phyloP scores from a whole-genome alignment of 2,329 filamentous ascomycete genomes.

The Fonsecaea monophora region DNA sequence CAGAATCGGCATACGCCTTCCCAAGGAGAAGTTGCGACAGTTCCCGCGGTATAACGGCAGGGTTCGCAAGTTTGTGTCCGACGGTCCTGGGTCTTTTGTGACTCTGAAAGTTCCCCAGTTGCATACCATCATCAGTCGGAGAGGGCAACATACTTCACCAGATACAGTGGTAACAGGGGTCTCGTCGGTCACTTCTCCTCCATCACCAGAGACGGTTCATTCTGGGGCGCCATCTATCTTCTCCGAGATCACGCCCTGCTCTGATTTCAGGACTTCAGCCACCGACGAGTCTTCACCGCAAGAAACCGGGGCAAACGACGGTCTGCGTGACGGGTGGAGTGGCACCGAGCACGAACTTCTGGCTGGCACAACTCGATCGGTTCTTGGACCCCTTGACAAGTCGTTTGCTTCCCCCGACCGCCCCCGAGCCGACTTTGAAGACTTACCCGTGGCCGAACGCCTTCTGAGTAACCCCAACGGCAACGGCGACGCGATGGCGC shows the following conservation, averaged over 20 bases:
- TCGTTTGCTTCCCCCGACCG: background rate
- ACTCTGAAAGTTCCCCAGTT: constrained; percentile 15
- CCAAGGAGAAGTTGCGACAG: constrained; percentile 4
- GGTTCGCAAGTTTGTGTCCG: background rate
- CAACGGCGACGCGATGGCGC: constrained; percentile 29
- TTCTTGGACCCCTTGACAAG: background rate
- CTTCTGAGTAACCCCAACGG: background rate
- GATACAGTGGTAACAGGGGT: background rate
- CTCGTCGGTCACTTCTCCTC: background rate
- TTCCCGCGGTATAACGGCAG: constrained; percentile 14
- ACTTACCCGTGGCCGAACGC: background rate
- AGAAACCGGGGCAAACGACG: background rate
- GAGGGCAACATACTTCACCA: background rate
- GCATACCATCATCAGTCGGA: background rate
- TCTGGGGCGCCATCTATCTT: constrained; percentile 1
- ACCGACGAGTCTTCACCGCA: constrained; percentile 2
- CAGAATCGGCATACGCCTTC: constrained; percentile 18
- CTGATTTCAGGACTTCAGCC: background rate
- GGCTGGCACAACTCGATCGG: background rate
- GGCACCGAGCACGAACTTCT: background rate
- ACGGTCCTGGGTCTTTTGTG: constrained; percentile 14
- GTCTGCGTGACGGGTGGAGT: background rate
- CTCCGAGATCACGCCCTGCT: background rate
- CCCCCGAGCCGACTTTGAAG: constrained; percentile 14
- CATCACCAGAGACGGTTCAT: background rate